Evolutionary conservation across 2,329 filamentous ascomycete genomes (phyloP), one percentile per base, ranked within the genome.

Genomic region (Pseudonectria foliicola): DNA sequence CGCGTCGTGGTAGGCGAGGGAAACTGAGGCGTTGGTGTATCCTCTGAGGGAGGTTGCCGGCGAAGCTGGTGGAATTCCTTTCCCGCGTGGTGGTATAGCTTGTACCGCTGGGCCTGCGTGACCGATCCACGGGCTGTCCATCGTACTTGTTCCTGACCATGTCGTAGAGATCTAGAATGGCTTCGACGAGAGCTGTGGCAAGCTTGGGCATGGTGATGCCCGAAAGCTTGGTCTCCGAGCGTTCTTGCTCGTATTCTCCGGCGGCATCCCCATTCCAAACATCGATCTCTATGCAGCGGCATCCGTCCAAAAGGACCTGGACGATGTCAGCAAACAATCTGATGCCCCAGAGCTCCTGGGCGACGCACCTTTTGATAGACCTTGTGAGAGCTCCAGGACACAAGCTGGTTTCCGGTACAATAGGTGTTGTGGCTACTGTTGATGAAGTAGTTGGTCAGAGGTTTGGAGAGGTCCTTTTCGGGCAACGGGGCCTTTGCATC

Each of bases 391-490:
- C 85, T 82, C 40, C 78, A 77, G 30, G 86, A 87, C 40, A 77
- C 80, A 27, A 92, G 70, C 60, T 95, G 90, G 51, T 94, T 88
- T 3, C 89, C 89, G 2, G 81, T 80, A 27, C 95, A 68, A 57
- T 95, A 95, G 1, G 89, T 95, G 57, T 95, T 95, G 66, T 95
- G 89, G 54, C 87, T 95, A 47, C 86, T 93, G 43, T 82, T 94
- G 57, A 95, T 89, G 59, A 87, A 95, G 64, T 95, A 95, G 56
- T 93, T 87, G 30, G 82, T 85, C 38, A 94, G 70, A 4, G 86
- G 84, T 34, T 73, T 75, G 1, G 72, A 73, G 23, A 78, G 56
- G 53, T 88, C 81, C 38, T 75, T 68, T 43, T 62, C 52, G 21
- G 63, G 57, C 14, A 62, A 55, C n/a, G 68, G 66, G 44, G 53